Conservation (phyloP, 228 moss, liverwort and hornwort species). For the Sphagnum fallax region DNA sequence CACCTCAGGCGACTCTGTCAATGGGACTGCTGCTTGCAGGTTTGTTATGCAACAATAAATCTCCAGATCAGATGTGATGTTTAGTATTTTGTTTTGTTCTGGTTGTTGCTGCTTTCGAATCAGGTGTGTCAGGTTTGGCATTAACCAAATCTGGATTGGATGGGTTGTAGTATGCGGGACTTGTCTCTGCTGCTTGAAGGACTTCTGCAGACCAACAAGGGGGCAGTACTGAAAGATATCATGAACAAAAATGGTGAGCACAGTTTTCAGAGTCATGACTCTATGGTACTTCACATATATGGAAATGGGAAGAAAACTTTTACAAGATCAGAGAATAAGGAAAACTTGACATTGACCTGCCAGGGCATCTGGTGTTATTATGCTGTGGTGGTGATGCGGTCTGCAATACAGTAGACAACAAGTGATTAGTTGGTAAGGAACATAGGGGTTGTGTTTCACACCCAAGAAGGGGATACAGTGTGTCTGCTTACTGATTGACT, state of each 20-base stretch:
- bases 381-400: no score
- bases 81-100: background rate
- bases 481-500: background rate
- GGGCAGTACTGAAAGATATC: conserved; percentile 62
- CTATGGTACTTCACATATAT: background rate
- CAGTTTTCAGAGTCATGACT: background rate
- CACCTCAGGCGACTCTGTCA: conserved; percentile 60
- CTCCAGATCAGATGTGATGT: background rate
- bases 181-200: conserved; percentile 80
- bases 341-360: background rate
- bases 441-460: background rate
- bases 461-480: background rate
- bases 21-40: conserved; percentile 76
- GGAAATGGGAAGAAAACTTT: background rate
- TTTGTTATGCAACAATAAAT: conserved; percentile 10
- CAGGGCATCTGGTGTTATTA: no score
- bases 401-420: background rate
- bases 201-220: conserved; percentile 64
- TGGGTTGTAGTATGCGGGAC: conserved; percentile 60
- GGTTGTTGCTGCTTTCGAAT: no score
- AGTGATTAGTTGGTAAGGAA: background rate
- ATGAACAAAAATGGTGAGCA: conserved; percentile 71
- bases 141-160: background rate
- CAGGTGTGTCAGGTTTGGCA: background rate
- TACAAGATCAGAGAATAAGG: background rate